These are phyloP conservation scores for Rosa multiflora DNA, from an alignment of 306 rosid species.

Conservation along the genomic window DNA sequence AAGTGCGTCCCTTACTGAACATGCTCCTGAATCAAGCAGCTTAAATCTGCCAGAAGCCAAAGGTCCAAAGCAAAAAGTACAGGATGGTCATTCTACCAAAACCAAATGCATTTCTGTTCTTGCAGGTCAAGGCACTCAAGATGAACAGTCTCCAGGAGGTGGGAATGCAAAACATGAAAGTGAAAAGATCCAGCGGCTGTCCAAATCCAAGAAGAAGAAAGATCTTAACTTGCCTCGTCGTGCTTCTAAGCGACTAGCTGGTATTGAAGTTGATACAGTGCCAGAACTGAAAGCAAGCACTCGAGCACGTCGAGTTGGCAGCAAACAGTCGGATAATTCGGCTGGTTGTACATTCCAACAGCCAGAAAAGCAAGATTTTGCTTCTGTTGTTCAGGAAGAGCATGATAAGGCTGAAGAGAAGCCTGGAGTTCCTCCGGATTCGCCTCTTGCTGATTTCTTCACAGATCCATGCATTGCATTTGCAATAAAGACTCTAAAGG, in stretches of 20 bases:
- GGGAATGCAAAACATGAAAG: constrained; percentile 28
- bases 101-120: constrained; percentile 25
- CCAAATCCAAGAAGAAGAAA: constrained; percentile 41
- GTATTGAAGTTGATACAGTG: constrained; percentile 57
- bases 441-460: constrained; percentile 57
- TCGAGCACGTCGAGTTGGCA: constrained; percentile 36
- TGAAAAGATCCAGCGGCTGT: constrained; percentile 23
- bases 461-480: constrained; percentile 92
- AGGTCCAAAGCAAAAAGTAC: constrained; percentile 36
- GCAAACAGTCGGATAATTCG: constrained; percentile 32
- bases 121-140: constrained; percentile 15
- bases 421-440: constrained; percentile 36
- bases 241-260: constrained; percentile 89
- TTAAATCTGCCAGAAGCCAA: constrained; percentile 25
- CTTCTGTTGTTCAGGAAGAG: neutral
- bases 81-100: constrained; percentile 31
- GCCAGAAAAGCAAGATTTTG: constrained; percentile 18
- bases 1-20: constrained; percentile 18
- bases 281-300: constrained; percentile 50
- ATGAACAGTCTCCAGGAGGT: constrained; percentile 32
- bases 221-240: constrained; percentile 65
- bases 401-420: constrained; percentile 31
- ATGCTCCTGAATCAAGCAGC: constrained; percentile 27
- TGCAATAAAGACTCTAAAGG: constrained; percentile 75
- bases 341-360: constrained; percentile 21